Percentiles rank a stretch among this genome's conserved stretches.
These are phyloP conservation scores for Penicillium occitanis DNA, from an alignment of 2,329 filamentous ascomycete species.

Conservation along the genomic window DNA sequence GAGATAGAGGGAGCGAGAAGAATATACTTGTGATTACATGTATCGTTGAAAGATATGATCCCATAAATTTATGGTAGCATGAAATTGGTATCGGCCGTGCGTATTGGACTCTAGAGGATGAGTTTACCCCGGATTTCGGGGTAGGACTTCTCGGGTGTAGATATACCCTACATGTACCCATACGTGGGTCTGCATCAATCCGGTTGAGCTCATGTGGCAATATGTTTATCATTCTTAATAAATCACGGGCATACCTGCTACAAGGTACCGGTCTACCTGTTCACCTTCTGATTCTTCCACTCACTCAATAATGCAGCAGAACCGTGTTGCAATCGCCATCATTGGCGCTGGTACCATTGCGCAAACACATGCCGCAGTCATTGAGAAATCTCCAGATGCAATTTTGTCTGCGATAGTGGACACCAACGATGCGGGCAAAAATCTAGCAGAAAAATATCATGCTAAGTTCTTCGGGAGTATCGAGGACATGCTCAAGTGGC, in stretches of 20 bases:
- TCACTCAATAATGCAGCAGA: background rate
- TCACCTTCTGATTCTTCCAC: background rate
- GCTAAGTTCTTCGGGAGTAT: background rate
- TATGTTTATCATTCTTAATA: background rate
- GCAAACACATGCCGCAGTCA: background rate
- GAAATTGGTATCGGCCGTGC: background rate
- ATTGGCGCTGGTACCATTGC: constrained; percentile 4
- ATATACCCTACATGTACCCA: background rate
- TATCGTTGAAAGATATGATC: background rate
- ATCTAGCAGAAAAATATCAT: background rate
- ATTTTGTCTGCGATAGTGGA: background rate
- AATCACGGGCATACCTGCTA: background rate
- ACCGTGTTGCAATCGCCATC: background rate
- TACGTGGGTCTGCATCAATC: background rate
- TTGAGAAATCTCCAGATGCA: background rate
- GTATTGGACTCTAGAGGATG: background rate
- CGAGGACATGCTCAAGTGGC: background rate
- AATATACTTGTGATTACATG: background rate
- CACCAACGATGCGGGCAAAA: background rate
- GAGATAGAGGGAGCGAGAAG: background rate
- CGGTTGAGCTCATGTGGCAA: background rate
- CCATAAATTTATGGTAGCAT: background rate
- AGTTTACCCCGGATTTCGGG: background rate
- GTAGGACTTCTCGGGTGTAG: background rate
- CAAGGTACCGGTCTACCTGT: background rate